These are phyloP conservation scores for Cenchrus fungigraminus DNA, from an alignment of 176 grass and related monocot genomes.

Conservation along the genomic window DNA sequence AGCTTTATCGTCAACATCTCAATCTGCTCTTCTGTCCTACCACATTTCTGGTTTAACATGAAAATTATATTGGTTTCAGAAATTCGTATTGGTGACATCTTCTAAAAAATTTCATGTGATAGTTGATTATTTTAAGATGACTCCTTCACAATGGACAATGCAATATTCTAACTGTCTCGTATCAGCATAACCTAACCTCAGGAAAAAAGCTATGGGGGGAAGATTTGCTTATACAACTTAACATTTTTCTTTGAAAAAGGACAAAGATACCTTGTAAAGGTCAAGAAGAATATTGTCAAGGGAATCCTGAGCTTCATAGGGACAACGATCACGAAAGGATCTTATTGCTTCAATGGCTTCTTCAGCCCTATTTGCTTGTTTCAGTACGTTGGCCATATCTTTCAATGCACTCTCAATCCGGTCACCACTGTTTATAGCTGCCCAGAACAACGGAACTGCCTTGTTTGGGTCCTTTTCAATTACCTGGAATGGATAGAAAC, in stretches of 20 bases:
- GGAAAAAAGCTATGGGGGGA: neutral
- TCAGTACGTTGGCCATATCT: conserved; percentile 76
- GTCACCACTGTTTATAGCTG: conserved; percentile 76
- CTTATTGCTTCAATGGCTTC: conserved; percentile 76
- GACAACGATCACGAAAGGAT: conserved; percentile 62
- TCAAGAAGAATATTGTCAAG: conserved; percentile 73
- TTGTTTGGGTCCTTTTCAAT: conserved; percentile 79
- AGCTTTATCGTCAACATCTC: conserved; percentile 66
- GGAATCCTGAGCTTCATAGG: conserved; percentile 61
- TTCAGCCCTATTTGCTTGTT: conserved; percentile 70
- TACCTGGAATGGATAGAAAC: conserved; percentile 46
- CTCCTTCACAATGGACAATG: neutral
- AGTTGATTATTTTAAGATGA: conserved; percentile 19
- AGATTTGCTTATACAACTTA: neutral
- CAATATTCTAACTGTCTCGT: neutral
- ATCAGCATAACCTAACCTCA: conserved; percentile 25
- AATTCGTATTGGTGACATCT: neutral
- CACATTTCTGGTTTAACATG: conserved; percentile 70
- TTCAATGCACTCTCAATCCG: conserved; percentile 76
- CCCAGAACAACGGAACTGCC: conserved; percentile 75
- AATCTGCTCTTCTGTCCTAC: conserved; percentile 66
- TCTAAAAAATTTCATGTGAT: neutral
- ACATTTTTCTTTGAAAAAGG: neutral
- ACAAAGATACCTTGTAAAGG: conserved; percentile 60
- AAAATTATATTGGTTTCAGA: conserved; percentile 21